These are phyloP conservation scores for Westerdykella aurantiaca DNA, from an alignment of 2,329 filamentous ascomycete genomes.

Conservation along the genomic window DNA sequence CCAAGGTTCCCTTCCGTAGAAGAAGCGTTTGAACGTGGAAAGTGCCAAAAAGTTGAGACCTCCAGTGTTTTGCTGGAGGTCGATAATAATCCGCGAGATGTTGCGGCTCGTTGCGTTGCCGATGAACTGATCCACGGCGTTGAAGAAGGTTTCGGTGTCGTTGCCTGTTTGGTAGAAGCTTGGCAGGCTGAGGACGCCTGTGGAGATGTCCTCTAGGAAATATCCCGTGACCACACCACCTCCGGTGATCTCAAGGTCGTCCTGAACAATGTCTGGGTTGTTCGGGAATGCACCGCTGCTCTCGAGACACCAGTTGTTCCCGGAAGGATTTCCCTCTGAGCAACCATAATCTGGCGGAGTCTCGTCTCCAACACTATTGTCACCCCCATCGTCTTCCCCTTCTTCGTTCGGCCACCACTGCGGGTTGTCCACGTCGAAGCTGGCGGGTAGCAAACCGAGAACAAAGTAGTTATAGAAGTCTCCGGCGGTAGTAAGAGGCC, in stretches of 20 bases:
- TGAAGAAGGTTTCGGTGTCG: conserved; percentile 16
- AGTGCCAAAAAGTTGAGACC: conserved; percentile 37
- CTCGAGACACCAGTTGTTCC: conserved; percentile 11
- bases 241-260: conserved; percentile 11
- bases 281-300: conserved; percentile 20
- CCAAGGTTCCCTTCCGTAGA: conserved; percentile 39
- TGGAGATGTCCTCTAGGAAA: conserved; percentile 33
- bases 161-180: conserved; percentile 28
- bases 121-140: conserved; percentile 38
- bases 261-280: conserved; percentile 16
- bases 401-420: conserved; percentile 1
- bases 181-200: conserved; percentile 41
- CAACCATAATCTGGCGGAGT: not conserved
- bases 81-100: conserved; percentile 55
- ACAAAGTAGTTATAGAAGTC: conserved; percentile 46
- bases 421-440: conserved; percentile 5
- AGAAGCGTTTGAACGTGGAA: conserved; percentile 45
- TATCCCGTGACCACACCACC: conserved; percentile 38
- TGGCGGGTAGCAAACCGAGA: conserved; percentile 20
- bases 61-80: conserved; percentile 55
- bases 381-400: not conserved
- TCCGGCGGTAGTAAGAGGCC: conserved; percentile 36
- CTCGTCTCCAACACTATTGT: not conserved
- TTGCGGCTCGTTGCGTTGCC: conserved; percentile 38
- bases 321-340: not conserved